A percentile compares a stretch with the other conserved stretches of the same genome.
These are phyloP conservation scores for Pluteus cervinus DNA, from an alignment of 768 basidiomycete species.

Conservation along the genomic window DNA sequence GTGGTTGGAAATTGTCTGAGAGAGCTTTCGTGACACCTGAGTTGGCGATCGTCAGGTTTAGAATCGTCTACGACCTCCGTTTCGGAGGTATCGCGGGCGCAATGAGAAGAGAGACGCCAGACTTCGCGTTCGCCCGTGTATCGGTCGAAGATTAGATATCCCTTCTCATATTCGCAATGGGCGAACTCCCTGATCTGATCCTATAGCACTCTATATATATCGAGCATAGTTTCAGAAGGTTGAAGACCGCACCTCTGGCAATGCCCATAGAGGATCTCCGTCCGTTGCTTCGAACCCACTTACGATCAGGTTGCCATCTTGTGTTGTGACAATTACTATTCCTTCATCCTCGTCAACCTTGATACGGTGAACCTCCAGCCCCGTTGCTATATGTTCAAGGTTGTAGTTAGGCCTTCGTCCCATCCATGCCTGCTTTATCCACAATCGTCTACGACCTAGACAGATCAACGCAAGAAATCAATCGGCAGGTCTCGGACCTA, in stretches of 20 bases:
- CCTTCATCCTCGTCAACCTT: slow-evolving; percentile 66
- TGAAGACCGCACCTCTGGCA: slow-evolving; percentile 40
- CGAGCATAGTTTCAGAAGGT: neutral
- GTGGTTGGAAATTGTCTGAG: slow-evolving; percentile 3
- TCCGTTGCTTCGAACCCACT: slow-evolving; percentile 35
- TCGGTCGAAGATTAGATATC: slow-evolving; percentile 69
- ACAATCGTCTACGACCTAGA: slow-evolving; percentile 40
- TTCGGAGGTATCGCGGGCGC: slow-evolving; percentile 6
- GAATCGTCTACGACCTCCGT: neutral
- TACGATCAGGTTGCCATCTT: slow-evolving; percentile 52
- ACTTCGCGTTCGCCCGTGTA: slow-evolving; percentile 55
- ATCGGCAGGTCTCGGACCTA: too few species aligned
- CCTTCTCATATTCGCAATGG: slow-evolving; percentile 69
- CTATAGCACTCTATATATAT: slow-evolving; percentile 21
- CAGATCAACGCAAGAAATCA: slow-evolving; percentile 3
- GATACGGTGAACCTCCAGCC: slow-evolving; percentile 71
- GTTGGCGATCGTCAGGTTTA: slow-evolving; percentile 1
- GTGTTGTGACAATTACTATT: slow-evolving; percentile 53
- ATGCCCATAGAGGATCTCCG: slow-evolving; percentile 45
- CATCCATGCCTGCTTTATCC: slow-evolving; percentile 47
- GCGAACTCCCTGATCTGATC: slow-evolving; percentile 48
- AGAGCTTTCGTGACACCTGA: slow-evolving; percentile 4
- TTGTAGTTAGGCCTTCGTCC: slow-evolving; percentile 45
- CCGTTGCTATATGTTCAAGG: too few species aligned
- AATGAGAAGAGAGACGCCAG: slow-evolving; percentile 48